A percentile compares a stretch with the other conserved stretches of the same genome.
These are phyloP conservation scores for Lojkania enalia DNA, from an alignment of 2,329 filamentous ascomycete species.

Conservation along the genomic window DNA sequence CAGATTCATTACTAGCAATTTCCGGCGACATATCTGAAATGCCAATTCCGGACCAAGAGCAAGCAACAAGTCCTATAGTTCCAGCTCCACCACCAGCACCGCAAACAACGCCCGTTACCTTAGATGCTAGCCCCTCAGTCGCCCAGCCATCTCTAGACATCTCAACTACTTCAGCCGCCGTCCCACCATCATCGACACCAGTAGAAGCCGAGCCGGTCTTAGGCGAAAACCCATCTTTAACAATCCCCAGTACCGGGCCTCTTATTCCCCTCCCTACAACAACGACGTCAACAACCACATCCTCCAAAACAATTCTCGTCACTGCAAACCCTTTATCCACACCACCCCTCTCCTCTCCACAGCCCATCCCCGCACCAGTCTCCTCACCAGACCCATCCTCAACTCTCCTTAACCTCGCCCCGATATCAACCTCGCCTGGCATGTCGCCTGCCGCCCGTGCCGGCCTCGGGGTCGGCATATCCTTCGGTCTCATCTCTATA, in stretches of 20 bases:
- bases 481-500: conserved; percentile 17
- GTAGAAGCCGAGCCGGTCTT: neutral
- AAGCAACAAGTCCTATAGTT: no score
- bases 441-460: conserved; percentile 16
- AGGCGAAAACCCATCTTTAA: neutral
- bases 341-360: conserved; percentile 3
- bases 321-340: neutral
- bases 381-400: neutral
- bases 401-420: conserved; percentile 14
- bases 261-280: neutral
- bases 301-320: conserved; percentile 13
- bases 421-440: conserved; percentile 13
- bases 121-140: no score
- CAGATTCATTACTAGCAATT: no score
- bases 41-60: no score
- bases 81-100: no score
- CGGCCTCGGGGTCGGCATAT: conserved; percentile 23
- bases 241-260: neutral
- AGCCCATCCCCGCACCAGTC: neutral
- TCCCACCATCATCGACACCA: conserved; percentile 1
- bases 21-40: no score
- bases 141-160: no score
- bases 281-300: conserved; percentile 4
- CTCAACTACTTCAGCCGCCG: neutral
- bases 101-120: no score